phyloP scores from a whole-genome alignment of 768 basidiomycete species.

The Lactarius sp. region DNA sequence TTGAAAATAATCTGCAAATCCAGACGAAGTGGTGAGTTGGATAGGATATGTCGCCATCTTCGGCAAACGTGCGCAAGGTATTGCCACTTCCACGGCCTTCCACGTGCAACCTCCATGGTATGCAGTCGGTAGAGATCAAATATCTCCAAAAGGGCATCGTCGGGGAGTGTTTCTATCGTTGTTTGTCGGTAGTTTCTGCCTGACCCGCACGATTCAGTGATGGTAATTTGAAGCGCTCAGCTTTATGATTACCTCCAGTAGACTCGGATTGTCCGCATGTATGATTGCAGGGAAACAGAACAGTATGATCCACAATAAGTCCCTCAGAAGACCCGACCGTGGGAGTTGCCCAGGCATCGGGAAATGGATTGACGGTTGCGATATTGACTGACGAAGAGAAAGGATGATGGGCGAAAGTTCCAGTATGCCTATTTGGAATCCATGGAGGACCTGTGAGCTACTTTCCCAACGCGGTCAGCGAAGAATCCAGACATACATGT shows the following conservation, averaged over 20 bases:
- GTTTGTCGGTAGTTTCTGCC: neutral
- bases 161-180: neutral
- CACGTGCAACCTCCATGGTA: neutral
- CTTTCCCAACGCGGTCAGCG: neutral
- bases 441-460: neutral
- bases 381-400: neutral
- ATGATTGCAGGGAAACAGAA: neutral
- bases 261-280: neutral
- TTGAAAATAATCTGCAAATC: neutral
- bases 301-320: neutral
- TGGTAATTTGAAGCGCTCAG: neutral
- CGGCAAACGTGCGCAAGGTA: neutral
- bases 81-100: neutral
- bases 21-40: slow-evolving; percentile 2
- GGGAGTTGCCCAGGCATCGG: neutral
- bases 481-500: neutral
- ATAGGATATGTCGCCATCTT: neutral
- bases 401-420: neutral
- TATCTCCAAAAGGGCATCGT: neutral
- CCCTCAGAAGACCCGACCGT: neutral
- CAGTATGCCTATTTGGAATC: neutral
- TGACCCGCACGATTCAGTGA: neutral
- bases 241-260: neutral
- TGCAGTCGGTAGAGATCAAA: neutral
- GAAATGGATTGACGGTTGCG: no score